A percentile compares a stretch with the other conserved stretches of the same genome.
These are phyloP conservation scores for Harringtonia lauricola DNA, from an alignment of 2,329 filamentous ascomycete genomes.

Conservation along the genomic window DNA sequence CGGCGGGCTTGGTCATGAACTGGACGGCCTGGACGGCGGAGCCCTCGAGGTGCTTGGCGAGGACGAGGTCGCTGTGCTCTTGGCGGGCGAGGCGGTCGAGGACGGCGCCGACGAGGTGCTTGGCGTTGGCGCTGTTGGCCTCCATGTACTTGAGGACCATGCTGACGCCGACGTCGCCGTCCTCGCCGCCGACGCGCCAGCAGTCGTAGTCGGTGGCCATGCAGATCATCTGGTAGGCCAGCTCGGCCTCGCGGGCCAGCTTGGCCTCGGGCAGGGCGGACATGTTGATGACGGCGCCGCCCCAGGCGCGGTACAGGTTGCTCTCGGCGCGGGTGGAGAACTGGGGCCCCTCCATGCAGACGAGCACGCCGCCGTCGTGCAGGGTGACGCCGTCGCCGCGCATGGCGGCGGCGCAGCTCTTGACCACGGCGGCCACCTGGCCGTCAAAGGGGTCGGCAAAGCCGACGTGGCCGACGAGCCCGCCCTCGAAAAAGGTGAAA, in stretches of 20 bases:
- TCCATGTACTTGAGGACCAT: conserved; percentile 98
- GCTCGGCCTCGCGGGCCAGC: conserved; percentile 89
- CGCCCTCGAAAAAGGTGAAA: conserved; percentile 91
- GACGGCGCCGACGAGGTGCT: conserved; percentile 73
- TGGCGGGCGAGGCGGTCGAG: conserved; percentile 74
- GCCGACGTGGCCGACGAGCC: conserved; percentile 85
- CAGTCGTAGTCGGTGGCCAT: conserved; percentile 99
- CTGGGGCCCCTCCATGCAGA: conserved; percentile 99
- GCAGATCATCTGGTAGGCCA: conserved; percentile 96
- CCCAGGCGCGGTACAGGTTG: conserved; percentile 89
- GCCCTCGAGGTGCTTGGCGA: conserved; percentile 72
- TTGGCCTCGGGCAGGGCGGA: conserved; percentile 90
- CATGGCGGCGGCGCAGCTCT: conserved; percentile 62
- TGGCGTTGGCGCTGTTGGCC: conserved; percentile 81
- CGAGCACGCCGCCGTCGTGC: conserved; percentile 72
- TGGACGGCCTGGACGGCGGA: conserved; percentile 65
- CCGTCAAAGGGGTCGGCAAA: conserved; percentile 94
- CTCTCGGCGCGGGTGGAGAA: conserved; percentile 96
- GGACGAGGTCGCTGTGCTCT: conserved; percentile 63
- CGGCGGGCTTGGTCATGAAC: conserved; percentile 71
- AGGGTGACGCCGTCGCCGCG: conserved; percentile 75
- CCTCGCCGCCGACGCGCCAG: conserved; percentile 73
- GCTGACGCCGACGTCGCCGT: conserved; percentile 80
- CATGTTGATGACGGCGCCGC: conserved; percentile 97
- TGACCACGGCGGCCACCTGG: conserved; percentile 63